Evolutionary conservation across 2,329 filamentous ascomycete species (phyloP).

Genomic region (Graphilbum ipis-grandicollis): DNA sequence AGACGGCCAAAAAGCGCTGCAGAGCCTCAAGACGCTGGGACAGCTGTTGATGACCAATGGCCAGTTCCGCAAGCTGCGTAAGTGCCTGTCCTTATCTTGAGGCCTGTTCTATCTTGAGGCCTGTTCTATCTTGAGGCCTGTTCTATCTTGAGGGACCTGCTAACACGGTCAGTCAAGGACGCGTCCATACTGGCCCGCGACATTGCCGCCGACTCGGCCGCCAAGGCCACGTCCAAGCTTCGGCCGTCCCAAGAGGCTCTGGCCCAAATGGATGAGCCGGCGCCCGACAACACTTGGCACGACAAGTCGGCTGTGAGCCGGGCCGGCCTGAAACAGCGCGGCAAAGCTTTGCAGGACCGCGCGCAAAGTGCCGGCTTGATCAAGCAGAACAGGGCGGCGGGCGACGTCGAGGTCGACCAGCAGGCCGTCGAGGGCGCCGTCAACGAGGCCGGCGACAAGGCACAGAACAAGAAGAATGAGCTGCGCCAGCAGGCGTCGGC

Average conservation of each 20-base stretch:
- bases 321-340: constrained; percentile 49
- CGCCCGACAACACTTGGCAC: constrained; percentile 87
- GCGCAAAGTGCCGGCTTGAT: constrained; percentile 37
- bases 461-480: constrained; percentile 21
- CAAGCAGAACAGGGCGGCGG: constrained; percentile 27
- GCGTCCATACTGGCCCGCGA: constrained; percentile 67
- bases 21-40: constrained; percentile 76
- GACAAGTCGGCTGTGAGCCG: constrained; percentile 51
- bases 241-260: constrained; percentile 66
- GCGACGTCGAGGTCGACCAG: constrained; percentile 29
- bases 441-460: constrained; percentile 32
- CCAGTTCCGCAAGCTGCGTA: constrained; percentile 81
- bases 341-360: constrained; percentile 48
- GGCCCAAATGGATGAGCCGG: constrained; percentile 61
- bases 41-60: constrained; percentile 87
- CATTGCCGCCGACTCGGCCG: constrained; percentile 78
- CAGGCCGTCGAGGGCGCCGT: constrained; percentile 37
- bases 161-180: constrained; percentile 43
- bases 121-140: background rate
- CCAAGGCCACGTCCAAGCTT: constrained; percentile 56
- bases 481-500: constrained; percentile 29
- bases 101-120: background rate
- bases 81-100: constrained; percentile 19
- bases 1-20: constrained; percentile 66
- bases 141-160: background rate